Evolutionary conservation across 2,329 filamentous ascomycete species (phyloP), one percentile per base, ranked within the genome.

Genomic region (Hypoxylon sp.): DNA sequence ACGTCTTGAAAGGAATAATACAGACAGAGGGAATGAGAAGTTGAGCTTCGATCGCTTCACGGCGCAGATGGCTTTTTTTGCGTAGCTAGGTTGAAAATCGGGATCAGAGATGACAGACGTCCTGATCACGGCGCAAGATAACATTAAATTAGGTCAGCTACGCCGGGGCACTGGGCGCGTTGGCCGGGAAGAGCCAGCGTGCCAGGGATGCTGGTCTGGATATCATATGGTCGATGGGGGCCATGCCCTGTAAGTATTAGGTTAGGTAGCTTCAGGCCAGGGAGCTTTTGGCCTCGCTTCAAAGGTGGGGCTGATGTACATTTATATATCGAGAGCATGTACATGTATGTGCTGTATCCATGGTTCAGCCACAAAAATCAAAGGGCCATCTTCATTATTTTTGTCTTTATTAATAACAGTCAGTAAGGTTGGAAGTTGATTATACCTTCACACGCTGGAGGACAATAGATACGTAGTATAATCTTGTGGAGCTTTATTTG

Each of bases 111-210:
- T 46, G 63, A 50, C 37, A 57, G 48, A 68, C 29, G 48, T 50
- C 53, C 52, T 31, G 54, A 61, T 68, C 60, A 54, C 54, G 55
- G 50, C 55, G 44, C 39, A 46, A 55, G 51, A 62, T 50, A 53
- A 57, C 57, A 54, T 51, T 61, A 64, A 67, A 67, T 69, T 64
- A 69, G 31, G 59, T 56, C 63, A 55, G 57, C 54, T 61, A 44
- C 51, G 35, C 56, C 64, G 27, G 44, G 27, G 52, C 47, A 54
- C 35, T 63, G 59, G 54, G 47, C 65, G 57, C 56, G 68, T 68
- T 70, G 68, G 60, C 68, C 47, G 60, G 64, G 60, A 42, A 59
- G 60, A 65, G 56, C 48, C n/a, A 51, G 48, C 59, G 51, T 60
- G 63, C 61, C 59, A 64, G 32, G 35, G 24, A 56, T 56, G 24